These are phyloP conservation scores for Pythium folliculosum DNA, from an alignment of 352 stramenopile species.

Conservation along the genomic window DNA sequence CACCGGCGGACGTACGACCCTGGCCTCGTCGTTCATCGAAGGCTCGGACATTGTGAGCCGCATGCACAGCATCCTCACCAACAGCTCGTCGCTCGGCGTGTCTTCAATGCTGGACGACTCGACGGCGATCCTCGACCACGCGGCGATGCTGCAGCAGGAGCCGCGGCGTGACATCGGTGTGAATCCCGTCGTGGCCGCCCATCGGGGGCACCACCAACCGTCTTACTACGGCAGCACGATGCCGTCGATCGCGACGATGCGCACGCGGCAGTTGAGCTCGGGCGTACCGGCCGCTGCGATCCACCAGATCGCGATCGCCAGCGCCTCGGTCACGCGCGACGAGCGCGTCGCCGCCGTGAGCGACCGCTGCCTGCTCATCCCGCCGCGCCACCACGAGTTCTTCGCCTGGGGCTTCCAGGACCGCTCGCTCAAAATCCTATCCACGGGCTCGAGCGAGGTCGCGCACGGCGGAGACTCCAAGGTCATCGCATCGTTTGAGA, in stretches of 20 bases:
- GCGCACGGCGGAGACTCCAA: slow-evolving; percentile 57
- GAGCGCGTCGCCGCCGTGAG: slow-evolving; percentile 47
- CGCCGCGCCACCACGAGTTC: slow-evolving; percentile 64
- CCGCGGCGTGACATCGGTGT: slow-evolving; percentile 42
- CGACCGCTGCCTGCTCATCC: slow-evolving; percentile 58
- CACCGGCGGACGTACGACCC: slow-evolving; percentile 25
- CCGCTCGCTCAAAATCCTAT: slow-evolving; percentile 60
- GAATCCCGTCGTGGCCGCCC: slow-evolving; percentile 47
- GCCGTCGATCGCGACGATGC: slow-evolving; percentile 13
- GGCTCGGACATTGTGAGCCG: slow-evolving; percentile 61
- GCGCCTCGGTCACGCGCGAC: slow-evolving; percentile 49
- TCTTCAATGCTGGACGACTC: slow-evolving; percentile 25
- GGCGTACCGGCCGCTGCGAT: slow-evolving; percentile 37
- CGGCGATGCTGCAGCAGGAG: slow-evolving; percentile 53
- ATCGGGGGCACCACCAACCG: slow-evolving; percentile 35
- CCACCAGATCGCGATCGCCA: slow-evolving; percentile 48
- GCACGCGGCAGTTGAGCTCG: slow-evolving; percentile 35
- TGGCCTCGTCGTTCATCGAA: slow-evolving; percentile 69
- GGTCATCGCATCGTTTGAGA: slow-evolving; percentile 57
- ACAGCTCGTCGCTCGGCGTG: slow-evolving; percentile 27
- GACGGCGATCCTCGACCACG: slow-evolving; percentile 49
- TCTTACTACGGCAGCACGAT: neutral
- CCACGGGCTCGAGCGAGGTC: slow-evolving; percentile 41
- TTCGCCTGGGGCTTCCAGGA: slow-evolving; percentile 74
- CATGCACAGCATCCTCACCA: slow-evolving; percentile 73